phyloP scores from a whole-genome alignment of 345 rosid genomes.

The Mangifera indica region DNA sequence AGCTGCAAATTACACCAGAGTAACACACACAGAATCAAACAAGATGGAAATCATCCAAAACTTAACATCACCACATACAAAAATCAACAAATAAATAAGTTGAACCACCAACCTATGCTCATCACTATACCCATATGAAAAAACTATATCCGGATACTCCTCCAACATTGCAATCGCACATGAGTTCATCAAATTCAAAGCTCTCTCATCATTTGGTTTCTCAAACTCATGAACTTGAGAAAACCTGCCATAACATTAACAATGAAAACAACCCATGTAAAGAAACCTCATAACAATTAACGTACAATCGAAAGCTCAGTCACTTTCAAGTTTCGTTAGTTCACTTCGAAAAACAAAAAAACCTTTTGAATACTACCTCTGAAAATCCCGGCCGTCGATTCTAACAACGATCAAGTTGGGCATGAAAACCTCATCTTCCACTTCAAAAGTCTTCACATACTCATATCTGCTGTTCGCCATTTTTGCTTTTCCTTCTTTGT shows the following conservation, averaged over 20 bases:
- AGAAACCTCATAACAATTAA: background rate
- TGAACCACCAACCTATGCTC: slow-evolving; percentile 54
- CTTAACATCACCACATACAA: background rate
- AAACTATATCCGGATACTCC: slow-evolving; percentile 75
- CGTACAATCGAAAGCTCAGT: background rate
- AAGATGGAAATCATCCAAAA: background rate
- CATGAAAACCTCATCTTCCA: slow-evolving; percentile 61
- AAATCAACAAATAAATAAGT: background rate
- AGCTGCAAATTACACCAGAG: slow-evolving; percentile 42
- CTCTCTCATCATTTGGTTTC: slow-evolving; percentile 72
- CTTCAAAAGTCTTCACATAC: slow-evolving; percentile 79
- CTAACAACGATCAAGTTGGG: slow-evolving; percentile 68
- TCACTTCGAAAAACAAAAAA: background rate
- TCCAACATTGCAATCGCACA: slow-evolving; percentile 62
- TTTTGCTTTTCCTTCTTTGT: slow-evolving; percentile 6
- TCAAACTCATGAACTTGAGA: slow-evolving; percentile 65
- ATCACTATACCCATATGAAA: slow-evolving; percentile 77
- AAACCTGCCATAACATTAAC: slow-evolving; percentile 41
- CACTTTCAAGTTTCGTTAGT: background rate
- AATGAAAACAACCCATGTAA: background rate
- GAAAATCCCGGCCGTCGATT: slow-evolving; percentile 56
- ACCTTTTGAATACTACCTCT: slow-evolving; percentile 31
- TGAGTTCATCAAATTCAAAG: slow-evolving; percentile 66
- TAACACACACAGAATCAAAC: background rate
- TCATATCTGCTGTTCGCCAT: slow-evolving; percentile 96